Conservation (phyloP, 345 rosid species). For the Corymbia maculata region DNA sequence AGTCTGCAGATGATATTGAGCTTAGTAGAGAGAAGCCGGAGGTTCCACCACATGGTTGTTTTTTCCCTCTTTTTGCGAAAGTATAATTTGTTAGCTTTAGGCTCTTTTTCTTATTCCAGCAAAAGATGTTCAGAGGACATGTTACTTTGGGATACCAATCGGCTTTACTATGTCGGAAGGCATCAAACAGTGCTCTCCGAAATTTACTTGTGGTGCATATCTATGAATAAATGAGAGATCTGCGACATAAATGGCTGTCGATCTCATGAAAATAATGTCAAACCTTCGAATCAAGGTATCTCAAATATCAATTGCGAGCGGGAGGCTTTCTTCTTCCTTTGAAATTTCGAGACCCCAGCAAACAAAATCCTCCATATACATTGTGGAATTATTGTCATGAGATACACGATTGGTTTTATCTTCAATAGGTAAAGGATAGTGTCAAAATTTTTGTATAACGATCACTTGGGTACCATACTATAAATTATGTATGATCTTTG, state of each 20-base stretch:
- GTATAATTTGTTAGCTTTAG: background rate
- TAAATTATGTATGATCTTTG: no score
- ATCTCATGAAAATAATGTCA: background rate
- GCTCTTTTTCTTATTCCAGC: slow-evolving; percentile 2
- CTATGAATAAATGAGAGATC: background rate
- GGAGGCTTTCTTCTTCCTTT: background rate
- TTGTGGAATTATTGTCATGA: background rate
- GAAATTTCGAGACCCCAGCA: background rate
- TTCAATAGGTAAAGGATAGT: no score
- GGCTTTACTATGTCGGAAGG: background rate
- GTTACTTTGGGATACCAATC: no score
- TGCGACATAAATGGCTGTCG: background rate
- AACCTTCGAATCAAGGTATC: background rate
- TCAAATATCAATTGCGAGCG: background rate
- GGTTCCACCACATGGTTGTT: slow-evolving; percentile 2
- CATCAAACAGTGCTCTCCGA: background rate
- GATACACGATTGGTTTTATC: no score
- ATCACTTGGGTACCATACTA: no score
- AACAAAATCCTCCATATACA: background rate
- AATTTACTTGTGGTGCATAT: background rate
- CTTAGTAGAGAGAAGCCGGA: background rate
- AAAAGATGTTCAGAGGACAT: background rate
- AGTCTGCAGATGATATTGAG: slow-evolving; percentile 25
- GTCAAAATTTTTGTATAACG: no score
- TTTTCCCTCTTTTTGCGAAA: background rate